Evolutionary conservation across 352 stramenopile species (phyloP), one percentile per base, ranked within the genome.

Genomic region (Phytophthora ramorum): DNA sequence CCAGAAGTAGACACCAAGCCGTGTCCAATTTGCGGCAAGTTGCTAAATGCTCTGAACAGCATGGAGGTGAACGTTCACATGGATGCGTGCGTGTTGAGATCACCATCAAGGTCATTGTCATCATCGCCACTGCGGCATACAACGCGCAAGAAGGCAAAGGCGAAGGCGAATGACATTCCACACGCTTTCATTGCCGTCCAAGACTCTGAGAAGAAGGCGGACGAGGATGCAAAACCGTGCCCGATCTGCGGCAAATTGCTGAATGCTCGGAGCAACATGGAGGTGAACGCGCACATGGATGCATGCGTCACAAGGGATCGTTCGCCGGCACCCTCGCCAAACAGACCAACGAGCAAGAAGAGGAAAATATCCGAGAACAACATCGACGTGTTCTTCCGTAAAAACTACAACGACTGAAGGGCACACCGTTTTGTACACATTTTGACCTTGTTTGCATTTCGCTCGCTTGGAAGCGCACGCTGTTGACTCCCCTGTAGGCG

Each of bases 1-100:
- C 8, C 24, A 26, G 44, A 74, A 28, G 52, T 74, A 12, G 72
- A 73, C 37, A 64, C 65, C 34, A 71, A 64, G 38, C 70, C 70
- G 24, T 78, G 70, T 40, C 70, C 83, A 45, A 85, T 92, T 50
- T 92, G 83, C 46, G 65, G 71, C 7, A 77, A 80, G 22, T 61
- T 76, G 19, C 76, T 92, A 45, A 84, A 90, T 52, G 63, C 70
- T 8, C 44, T 58, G 22, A 89, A 76, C 58, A 74, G 74, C 24
- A 73, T 88, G 41, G 64, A 78, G n/a, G 79, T 92, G 57, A 91
- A 89, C 52, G 63, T 70, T 45, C 83, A 92, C 60, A 78, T 92
- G 20, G 83, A 92, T 40, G 68, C 58, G 7, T 92, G 83, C 34
- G 68, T 86, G 30, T 37, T 66, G 19, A 60, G 41, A 7, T 14